phyloP scores from a whole-genome alignment of 306 rosid genomes.

The Lagenaria siceraria region DNA sequence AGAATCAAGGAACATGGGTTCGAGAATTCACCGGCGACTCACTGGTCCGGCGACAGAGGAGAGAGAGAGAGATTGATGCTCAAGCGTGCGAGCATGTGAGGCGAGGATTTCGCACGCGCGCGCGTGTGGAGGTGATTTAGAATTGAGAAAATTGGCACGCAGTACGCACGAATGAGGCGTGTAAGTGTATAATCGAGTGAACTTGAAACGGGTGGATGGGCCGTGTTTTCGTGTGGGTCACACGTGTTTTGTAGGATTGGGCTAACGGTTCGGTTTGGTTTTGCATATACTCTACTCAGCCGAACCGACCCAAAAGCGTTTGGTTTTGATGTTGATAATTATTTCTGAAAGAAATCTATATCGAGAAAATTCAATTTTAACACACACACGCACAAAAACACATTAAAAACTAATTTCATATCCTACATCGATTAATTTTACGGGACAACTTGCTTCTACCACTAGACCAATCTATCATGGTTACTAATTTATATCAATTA shows the following conservation, averaged over 20 bases:
- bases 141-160: not conserved
- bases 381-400: no score
- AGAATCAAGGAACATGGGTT: not conserved
- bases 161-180: slow-evolving; percentile 6
- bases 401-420: no score
- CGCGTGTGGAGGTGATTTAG: not conserved
- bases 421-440: no score
- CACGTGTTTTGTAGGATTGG: not conserved
- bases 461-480: no score
- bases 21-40: not conserved
- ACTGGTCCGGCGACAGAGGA: slow-evolving; percentile 2
- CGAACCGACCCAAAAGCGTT: not conserved
- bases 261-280: not conserved
- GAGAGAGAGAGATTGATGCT: slow-evolving; percentile 1
- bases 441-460: no score
- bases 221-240: not conserved
- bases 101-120: slow-evolving; percentile 6
- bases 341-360: no score
- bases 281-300: not conserved
- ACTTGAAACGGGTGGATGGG: not conserved
- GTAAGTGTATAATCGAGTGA: not conserved
- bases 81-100: slow-evolving; percentile 14
- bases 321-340: no score
- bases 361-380: no score
- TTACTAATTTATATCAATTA: no score